phyloP scores from a whole-genome alignment of 176 grass and related monocot genomes.

The Eragrostis nindensis region DNA sequence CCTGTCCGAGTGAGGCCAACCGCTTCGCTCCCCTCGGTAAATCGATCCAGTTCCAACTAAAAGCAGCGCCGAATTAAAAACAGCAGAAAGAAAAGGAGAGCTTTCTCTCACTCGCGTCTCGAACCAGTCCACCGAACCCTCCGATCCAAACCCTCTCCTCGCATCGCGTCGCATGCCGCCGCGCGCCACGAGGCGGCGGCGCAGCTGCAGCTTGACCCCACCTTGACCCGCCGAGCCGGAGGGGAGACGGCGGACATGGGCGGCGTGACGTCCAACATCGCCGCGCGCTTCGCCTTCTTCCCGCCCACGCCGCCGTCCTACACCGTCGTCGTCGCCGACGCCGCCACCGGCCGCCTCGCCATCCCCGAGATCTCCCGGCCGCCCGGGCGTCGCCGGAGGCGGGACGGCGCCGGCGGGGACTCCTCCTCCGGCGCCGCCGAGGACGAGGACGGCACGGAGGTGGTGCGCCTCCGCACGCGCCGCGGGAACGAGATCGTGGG shows the following conservation, averaged over 20 bases:
- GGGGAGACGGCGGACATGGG: conserved; percentile 53
- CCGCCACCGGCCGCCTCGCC: conserved; percentile 59
- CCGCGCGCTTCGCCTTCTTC: conserved; percentile 93
- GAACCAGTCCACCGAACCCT: conserved; percentile 43
- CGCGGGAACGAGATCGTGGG: conserved; percentile 73
- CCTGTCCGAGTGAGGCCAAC: conserved; percentile 45
- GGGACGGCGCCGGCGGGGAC: conserved; percentile 43
- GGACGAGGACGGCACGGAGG: conserved; percentile 50
- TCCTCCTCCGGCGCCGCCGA: conserved; percentile 27
- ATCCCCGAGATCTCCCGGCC: conserved; percentile 70
- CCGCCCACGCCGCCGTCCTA: conserved; percentile 90
- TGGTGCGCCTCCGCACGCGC: conserved; percentile 65
- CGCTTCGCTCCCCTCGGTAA: conserved; percentile 39
- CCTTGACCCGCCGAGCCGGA: neutral
- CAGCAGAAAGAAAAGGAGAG: neutral
- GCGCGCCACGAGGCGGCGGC: conserved; percentile 35
- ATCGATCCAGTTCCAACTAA: conserved; percentile 26
- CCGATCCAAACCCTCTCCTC: conserved; percentile 45
- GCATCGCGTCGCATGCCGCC: conserved; percentile 43
- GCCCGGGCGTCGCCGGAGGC: conserved; percentile 40
- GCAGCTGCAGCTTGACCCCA: conserved; percentile 30
- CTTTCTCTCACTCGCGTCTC: conserved; percentile 1
- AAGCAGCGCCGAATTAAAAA: conserved; percentile 25
- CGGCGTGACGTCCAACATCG: conserved; percentile 87
- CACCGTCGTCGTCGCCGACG: conserved; percentile 66